Base-by-base conservation (phyloP, 192 early-diverging fungal genomes). In the Coemansia sp. region DNA sequence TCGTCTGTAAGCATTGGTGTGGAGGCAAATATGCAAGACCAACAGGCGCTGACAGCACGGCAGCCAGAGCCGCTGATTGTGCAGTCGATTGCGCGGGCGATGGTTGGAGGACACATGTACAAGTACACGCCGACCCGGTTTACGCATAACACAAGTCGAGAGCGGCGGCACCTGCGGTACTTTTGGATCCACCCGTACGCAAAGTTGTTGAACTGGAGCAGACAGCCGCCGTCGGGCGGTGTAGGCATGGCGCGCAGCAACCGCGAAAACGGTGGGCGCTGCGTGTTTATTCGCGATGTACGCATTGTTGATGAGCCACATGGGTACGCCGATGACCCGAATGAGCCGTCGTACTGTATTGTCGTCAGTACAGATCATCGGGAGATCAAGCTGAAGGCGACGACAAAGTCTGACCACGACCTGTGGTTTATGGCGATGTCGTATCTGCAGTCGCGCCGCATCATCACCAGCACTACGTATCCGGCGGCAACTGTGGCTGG, bases 151-250 rank as follows among this genome's bases (percentile, higher is more conserved):
- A 76, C 84, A 37, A 76, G 74, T 0, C 83, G 79, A 17, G 90
- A 88, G 61, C 84, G 84, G 37, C 75, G 84, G 10, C 88, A 92
- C 52, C 55, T 79, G 59, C 84, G 90, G 11, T 92, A 84, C 80
- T 89, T 92, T 47, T 92, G 90, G 90, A 83, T 92, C 25, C 89
- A 90, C 53, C 90, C 90, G 20, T 92, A 90, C 44, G 88, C 89
- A 20, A 86, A 86, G 60, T 88, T 87, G 24, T 70, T 92, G 53
- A 88, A 92, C 63, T 92, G 90, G 90, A 85, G 85, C 59, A 77
- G 70, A 55, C 78, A 83, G 56, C 85, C 85, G 28, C 89, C 89
- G 24, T 70, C 69, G 25, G 60, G 66, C 10, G 67, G 74, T 20
- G 63, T 66, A 6, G 60, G 70, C 17, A 48, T 76, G 37, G 50